These are phyloP conservation scores for Nepenthes mirabilis DNA, from an alignment of 148 eudicot species.

Conservation along the genomic window DNA sequence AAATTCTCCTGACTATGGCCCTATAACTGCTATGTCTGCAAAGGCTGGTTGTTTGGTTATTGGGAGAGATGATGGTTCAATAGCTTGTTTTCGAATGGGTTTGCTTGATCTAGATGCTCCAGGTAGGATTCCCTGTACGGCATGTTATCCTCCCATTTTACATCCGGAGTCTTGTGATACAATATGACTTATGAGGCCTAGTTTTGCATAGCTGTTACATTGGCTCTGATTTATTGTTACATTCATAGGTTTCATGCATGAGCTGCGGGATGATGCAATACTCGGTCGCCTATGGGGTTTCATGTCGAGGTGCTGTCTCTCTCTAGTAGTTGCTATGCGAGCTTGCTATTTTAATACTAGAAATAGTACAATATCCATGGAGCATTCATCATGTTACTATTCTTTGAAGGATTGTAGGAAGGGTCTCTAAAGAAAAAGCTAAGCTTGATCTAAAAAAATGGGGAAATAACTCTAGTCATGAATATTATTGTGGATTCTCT, in stretches of 20 bases:
- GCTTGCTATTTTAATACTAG: neutral
- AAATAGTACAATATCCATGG: too few relatives aligned
- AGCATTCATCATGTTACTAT: neutral
- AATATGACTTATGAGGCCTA: neutral
- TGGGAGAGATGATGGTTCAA: constrained; percentile 87
- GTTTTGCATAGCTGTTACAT: neutral
- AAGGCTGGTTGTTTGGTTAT: constrained; percentile 49
- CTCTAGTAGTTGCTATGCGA: neutral
- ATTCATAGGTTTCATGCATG: constrained; percentile 51
- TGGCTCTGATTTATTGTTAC: constrained; percentile 3
- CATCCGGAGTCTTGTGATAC: neutral
- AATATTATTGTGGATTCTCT: too few relatives aligned
- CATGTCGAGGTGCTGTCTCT: constrained; percentile 56
- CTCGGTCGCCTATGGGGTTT: constrained; percentile 88
- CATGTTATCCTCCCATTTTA: neutral
- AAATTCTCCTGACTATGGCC: constrained; percentile 38
- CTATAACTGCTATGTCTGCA: constrained; percentile 57
- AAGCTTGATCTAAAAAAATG: too few relatives aligned
- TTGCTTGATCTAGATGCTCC: constrained; percentile 48
- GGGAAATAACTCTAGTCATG: too few relatives aligned
- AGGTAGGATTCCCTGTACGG: constrained; percentile 26
- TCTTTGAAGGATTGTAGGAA: neutral
- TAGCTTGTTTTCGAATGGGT: constrained; percentile 62
- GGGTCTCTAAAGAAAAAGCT: neutral
- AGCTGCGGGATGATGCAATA: constrained; percentile 81